Conservation (phyloP, 2,329 filamentous ascomycete species). For the Exophiala phaeomuriformis region DNA sequence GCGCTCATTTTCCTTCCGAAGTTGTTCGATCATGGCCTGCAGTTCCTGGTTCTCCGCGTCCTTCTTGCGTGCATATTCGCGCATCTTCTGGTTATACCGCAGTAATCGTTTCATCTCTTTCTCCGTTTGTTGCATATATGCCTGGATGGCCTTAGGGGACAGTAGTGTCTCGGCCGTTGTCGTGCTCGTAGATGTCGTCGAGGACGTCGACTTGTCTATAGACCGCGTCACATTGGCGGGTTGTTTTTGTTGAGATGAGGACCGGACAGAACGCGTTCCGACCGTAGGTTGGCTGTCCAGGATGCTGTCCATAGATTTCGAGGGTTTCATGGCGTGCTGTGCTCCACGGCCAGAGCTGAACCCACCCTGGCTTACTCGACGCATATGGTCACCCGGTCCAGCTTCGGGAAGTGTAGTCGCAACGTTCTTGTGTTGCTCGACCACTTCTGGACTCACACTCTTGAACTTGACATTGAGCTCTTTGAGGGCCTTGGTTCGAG, state of each 20-base stretch:
- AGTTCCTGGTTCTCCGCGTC: conserved; percentile 23
- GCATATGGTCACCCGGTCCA: too few species aligned
- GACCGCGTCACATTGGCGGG: neutral
- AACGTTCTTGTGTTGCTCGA: neutral
- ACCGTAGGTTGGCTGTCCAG: too few species aligned
- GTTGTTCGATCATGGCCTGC: conserved; percentile 14
- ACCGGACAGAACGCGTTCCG: too few species aligned
- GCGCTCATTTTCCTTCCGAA: conserved; percentile 14
- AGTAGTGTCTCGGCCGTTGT: neutral
- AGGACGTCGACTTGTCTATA: neutral
- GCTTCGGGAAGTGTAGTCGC: too few species aligned
- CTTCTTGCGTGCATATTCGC: conserved; percentile 21
- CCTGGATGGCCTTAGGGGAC: conserved; percentile 44
- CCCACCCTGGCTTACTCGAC: neutral
- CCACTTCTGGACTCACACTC: conserved; percentile 23
- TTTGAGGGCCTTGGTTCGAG: conserved; percentile 54
- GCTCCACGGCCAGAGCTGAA: conserved; percentile 30
- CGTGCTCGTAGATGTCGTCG: neutral
- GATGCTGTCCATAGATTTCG: conserved; percentile 3
- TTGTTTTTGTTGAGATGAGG: neutral
- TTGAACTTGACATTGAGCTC: conserved; percentile 38
- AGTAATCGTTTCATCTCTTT: conserved; percentile 55
- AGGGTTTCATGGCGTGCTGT: conserved; percentile 31
- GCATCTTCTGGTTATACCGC: conserved; percentile 38
- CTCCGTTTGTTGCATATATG: conserved; percentile 51